Evolutionary conservation across 169 alveolate species (phyloP), one percentile per base, ranked within the genome.

Genomic region (Sarcocystis neurona): DNA sequence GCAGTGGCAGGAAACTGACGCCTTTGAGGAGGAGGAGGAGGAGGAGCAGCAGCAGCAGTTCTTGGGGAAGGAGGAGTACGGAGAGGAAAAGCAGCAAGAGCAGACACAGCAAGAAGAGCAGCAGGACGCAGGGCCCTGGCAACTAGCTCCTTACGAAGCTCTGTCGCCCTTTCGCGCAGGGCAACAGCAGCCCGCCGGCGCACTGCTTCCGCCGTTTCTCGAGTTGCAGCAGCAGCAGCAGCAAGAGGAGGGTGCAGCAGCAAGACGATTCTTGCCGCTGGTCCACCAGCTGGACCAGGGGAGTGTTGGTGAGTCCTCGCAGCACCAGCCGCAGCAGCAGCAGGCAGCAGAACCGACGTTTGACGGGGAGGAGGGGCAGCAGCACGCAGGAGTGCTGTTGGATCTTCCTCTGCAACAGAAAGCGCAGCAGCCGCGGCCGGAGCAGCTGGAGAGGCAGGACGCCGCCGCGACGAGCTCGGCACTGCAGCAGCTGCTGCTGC

Each of bases 261-360:
- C n/a, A n/a, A n/a, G n/a, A n/a, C n/a, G n/a, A n/a, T n/a, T n/a
- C n/a, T n/a, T n/a, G n/a, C n/a, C n/a, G 87, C 87, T 12, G 8
- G 18, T 50, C 77, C 87, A 4, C 58, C 72, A 32, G 41, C 53
- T 47, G 77, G 56, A 50, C 48, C 30, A 48, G 39, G 3, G 41
- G 34, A 47, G 70, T 10, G 37, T 2, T 34, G 23, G 39, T 32
- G 53, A 70, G 43, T 48, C 75, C 10, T 1, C 4, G 75, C 87
- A n/a, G 87, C 87, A 79, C 10, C 75, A 50, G 87, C 87, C 10
- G 75, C 87, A 50, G 87, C 87, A 50, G 87, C 75, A 79, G 74
- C 87, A 79, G 53, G 37, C 0, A 41, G 53, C 75, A 79, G 87
- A 47, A 2, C 56, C 48, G 39, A 50, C 75, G 34, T 70, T 50